A percentile compares a stretch with the other conserved stretches of the same genome.
Evolutionary conservation across 306 rosid genomes (phyloP).

Genomic region (Ormosia semicastrata): DNA sequence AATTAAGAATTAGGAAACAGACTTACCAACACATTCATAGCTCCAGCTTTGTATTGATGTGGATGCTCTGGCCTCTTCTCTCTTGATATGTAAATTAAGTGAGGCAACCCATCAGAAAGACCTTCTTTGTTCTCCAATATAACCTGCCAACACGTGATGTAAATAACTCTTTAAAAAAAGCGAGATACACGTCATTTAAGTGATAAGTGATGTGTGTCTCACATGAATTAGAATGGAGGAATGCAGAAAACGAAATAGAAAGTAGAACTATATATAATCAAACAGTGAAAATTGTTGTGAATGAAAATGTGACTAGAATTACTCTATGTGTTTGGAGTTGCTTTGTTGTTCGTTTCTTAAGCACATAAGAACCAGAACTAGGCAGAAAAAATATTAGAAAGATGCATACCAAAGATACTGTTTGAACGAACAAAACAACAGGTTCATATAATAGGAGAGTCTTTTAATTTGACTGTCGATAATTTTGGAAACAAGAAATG

Average conservation of each 20-base stretch:
- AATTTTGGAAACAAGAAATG: too few species aligned
- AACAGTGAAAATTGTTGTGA: too few species aligned
- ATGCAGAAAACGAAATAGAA: too few species aligned
- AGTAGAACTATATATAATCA: too few species aligned
- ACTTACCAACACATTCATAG: slow-evolving; percentile 66
- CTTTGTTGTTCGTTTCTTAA: neutral
- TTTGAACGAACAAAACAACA: neutral
- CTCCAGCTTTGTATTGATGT: slow-evolving; percentile 78
- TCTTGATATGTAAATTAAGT: slow-evolving; percentile 60
- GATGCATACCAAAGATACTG: neutral
- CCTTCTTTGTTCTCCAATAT: slow-evolving; percentile 54
- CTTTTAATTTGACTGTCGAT: neutral
- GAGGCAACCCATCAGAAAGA: slow-evolving; percentile 44
- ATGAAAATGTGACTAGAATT: too few species aligned
- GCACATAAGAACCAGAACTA: neutral
- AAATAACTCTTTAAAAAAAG: too few species aligned
- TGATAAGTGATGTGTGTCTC: too few species aligned
- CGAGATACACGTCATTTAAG: too few species aligned
- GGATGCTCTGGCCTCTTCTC: slow-evolving; percentile 52
- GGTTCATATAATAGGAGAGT: neutral
- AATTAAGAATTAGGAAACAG: neutral
- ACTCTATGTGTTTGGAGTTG: neutral
- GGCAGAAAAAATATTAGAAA: neutral
- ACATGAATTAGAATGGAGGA: too few species aligned
- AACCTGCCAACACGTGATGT: slow-evolving; percentile 30